Evolutionary conservation across 2,329 filamentous ascomycete species (phyloP).

Genomic region (Fusarium brachygibbosum): DNA sequence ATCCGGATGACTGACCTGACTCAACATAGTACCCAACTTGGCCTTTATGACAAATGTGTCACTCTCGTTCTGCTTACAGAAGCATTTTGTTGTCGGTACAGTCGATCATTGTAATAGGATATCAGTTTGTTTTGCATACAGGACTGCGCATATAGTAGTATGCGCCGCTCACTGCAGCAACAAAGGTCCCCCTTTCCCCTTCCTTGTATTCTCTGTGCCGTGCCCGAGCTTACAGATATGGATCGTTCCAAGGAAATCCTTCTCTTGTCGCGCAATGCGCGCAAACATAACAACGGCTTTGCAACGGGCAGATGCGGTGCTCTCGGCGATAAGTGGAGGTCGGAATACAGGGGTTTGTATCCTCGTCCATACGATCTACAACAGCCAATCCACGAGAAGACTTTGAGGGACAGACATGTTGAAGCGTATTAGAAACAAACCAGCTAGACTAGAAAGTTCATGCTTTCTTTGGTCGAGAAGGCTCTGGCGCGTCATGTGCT

Average conservation of each 20-base stretch:
- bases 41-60: constrained; percentile 36
- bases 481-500: constrained; percentile 26
- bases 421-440: constrained; percentile 12
- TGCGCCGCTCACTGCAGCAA: constrained; percentile 11
- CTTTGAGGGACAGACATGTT: constrained; percentile 4
- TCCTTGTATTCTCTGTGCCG: neutral
- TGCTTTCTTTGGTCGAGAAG: constrained; percentile 19
- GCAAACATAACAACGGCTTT: constrained; percentile 22
- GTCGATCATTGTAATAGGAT: neutral
- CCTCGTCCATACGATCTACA: constrained; percentile 12
- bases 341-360: constrained; percentile 21
- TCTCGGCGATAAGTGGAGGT: constrained; percentile 37
- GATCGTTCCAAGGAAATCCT: neutral
- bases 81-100: neutral
- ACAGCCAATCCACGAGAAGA: constrained; percentile 15
- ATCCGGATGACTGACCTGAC: neutral
- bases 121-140: constrained; percentile 7
- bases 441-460: neutral
- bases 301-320: constrained; percentile 40
- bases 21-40: neutral
- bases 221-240: constrained; percentile 7
- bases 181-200: constrained; percentile 20
- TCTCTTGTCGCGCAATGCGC: constrained; percentile 8
- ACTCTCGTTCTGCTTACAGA: constrained; percentile 26
- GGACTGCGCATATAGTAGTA: neutral